Base-by-base conservation (phyloP, 768 basidiomycete species). In the Suillus subaureus region DNA sequence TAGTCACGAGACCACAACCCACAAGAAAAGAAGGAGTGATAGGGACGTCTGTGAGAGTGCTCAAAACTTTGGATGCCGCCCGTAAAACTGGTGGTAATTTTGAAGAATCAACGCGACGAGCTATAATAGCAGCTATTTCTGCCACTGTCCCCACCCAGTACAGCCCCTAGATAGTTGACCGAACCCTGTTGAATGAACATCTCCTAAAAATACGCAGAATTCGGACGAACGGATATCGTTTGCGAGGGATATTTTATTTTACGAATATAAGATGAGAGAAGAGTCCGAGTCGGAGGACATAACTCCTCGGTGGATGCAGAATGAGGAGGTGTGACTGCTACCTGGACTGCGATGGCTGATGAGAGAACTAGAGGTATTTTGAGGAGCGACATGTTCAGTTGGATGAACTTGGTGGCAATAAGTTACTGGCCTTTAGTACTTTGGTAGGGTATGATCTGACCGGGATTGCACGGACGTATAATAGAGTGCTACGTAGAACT, bases 281-380 rank as follows among this genome's bases (percentile, higher is more conserved):
- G 23, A 55, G 4, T 6, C 16, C 15, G 23, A 55, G 8, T 18
- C 8, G 5, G 51, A n/a, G 11, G 35, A 47, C 21, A 4, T 2
- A 66, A 71, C 62, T 83, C 80, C 35, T 75, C 74, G 47, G 69
- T 66, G 13, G 69, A 61, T 6, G 82, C 78, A 13, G 82, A 81
- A 56, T 81, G 72, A 15, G 84, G 84, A 64, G 84, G 80, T 2
- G 84, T 84, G 12, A 77, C 71, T 23, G 81, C 77, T 26, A 78
- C 71, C 18, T 82, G 81, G 6, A 84, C 63, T n/a, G 78, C 80
- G 45, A 79, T 66, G 72, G 80, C 79, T 49, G 81, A 79, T 37
- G 79, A 71, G 31, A 82, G 64, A 57, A 83, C 74, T 67, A 78
- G 80, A 11, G 82, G 80, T 63, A 84, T 73, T 68, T 79, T 82